Evolutionary conservation across 805 yeast species (phyloP).

Genomic region (Jamesozyma jinghongensis): DNA sequence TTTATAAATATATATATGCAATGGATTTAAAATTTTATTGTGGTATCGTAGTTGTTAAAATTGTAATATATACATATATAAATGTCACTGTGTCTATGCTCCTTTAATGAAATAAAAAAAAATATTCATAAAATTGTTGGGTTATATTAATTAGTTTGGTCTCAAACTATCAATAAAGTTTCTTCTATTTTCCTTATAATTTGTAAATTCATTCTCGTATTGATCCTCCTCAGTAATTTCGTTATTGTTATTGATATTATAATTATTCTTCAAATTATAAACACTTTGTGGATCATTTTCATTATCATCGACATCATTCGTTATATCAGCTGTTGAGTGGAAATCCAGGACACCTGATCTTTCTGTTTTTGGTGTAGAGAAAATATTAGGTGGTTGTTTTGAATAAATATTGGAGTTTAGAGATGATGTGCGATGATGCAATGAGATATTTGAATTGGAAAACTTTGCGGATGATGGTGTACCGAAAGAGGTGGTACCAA

Average conservation of each 20-base stretch:
- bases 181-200: conserved; percentile 36
- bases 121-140: no score
- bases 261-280: conserved; percentile 6
- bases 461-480: not conserved
- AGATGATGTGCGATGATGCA: not conserved
- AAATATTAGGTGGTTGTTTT: conserved; percentile 2
- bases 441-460: not conserved
- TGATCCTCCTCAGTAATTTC: conserved; percentile 38
- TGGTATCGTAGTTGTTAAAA: not conserved
- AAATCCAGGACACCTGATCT: conserved; percentile 1
- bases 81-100: not conserved
- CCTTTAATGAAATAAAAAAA: no score
- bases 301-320: no score
- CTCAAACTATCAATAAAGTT: conserved; percentile 35
- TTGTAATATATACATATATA: not conserved
- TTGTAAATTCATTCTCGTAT: conserved; percentile 39
- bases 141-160: conserved; percentile 24
- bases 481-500: not conserved
- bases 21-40: no score
- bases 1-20: no score
- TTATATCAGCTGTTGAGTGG: not conserved
- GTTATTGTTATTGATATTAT: conserved; percentile 6
- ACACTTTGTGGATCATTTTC: not conserved
- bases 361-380: conserved; percentile 6
- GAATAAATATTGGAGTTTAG: not conserved